Percentiles rank a stretch among this genome's conserved stretches.
Conservation (phyloP, 306 rosid species). For the Vigna radiata region DNA sequence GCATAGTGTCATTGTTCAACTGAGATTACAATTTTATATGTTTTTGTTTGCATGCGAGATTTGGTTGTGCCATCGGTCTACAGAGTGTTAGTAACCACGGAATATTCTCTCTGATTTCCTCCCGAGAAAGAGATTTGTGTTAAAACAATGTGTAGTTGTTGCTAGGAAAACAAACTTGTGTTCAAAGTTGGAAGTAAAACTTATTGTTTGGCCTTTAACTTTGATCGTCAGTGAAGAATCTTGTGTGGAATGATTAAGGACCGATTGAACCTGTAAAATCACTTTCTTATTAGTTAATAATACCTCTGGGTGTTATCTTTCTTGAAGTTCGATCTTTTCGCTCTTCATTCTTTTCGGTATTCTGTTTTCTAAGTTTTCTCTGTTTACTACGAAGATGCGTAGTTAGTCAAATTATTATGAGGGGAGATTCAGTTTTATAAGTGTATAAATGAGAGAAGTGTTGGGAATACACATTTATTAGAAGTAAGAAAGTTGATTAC, state of each 20-base stretch:
- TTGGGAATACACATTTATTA: no score
- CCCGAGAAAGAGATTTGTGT: not conserved
- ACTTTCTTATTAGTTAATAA: no score
- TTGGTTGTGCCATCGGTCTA: not conserved
- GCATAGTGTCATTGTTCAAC: not conserved
- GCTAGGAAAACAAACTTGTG: not conserved
- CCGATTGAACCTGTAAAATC: no score
- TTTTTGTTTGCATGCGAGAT: slow-evolving; percentile 34
- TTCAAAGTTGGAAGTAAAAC: not conserved
- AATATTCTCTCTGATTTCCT: slow-evolving; percentile 18
- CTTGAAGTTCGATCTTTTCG: no score
- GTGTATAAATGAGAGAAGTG: no score
- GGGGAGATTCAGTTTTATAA: no score
- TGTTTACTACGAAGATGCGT: no score
- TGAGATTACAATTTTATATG: not conserved
- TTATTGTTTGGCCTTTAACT: slow-evolving; percentile 51
- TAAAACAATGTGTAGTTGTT: not conserved
- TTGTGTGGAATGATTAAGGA: slow-evolving; percentile 42
- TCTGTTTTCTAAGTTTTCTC: no score
- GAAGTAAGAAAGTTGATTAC: no score
- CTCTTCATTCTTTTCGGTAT: no score
- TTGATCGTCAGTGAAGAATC: slow-evolving; percentile 55
- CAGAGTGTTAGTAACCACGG: not conserved
- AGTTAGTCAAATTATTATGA: no score
- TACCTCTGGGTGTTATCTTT: no score